phyloP scores from a whole-genome alignment of 495 filamentous ascomycete species.

The Echria macrotheca region DNA sequence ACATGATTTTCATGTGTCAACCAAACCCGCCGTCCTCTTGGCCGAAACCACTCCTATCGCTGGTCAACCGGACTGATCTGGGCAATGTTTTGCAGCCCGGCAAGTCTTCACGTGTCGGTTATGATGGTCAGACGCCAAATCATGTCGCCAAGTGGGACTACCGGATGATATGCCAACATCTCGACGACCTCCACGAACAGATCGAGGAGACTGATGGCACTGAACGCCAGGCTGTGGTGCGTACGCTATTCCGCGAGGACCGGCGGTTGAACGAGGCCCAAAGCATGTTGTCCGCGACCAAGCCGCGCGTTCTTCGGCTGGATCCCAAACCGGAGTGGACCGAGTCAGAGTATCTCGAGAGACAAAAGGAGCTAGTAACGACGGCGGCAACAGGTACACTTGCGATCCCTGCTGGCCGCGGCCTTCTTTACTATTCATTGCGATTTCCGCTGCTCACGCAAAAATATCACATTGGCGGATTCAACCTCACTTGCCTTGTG shows the following conservation, averaged over 20 bases:
- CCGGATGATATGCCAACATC: conserved; percentile 53
- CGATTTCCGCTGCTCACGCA: conserved; percentile 83
- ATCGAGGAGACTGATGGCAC: conserved; percentile 53
- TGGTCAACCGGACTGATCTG: conserved; percentile 80
- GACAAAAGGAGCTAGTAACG: conserved; percentile 84
- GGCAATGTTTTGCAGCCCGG: conserved; percentile 56
- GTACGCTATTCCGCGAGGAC: conserved; percentile 85
- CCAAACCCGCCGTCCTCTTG: conserved; percentile 72
- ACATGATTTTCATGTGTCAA: conserved; percentile 79
- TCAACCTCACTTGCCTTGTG: conserved; percentile 83
- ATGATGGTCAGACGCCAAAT: conserved; percentile 44
- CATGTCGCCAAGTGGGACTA: conserved; percentile 68
- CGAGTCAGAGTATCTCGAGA: conserved; percentile 81
- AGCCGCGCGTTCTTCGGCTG: conserved; percentile 69
- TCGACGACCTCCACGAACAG: conserved; percentile 34
- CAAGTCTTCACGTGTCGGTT: conserved; percentile 35
- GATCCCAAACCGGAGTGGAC: conserved; percentile 70
- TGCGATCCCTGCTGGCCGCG: conserved; percentile 78
- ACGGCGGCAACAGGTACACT: conserved; percentile 80
- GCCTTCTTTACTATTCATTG: conserved; percentile 76
- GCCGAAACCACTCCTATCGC: conserved; percentile 59
- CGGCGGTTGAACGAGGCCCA: conserved; percentile 77
- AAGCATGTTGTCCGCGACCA: conserved; percentile 69
- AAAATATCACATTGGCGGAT: conserved; percentile 77
- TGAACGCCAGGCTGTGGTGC: conserved; percentile 74